phyloP scores from a whole-genome alignment of 371 early-diverging fungal genomes.

The Mortierella sp. region DNA sequence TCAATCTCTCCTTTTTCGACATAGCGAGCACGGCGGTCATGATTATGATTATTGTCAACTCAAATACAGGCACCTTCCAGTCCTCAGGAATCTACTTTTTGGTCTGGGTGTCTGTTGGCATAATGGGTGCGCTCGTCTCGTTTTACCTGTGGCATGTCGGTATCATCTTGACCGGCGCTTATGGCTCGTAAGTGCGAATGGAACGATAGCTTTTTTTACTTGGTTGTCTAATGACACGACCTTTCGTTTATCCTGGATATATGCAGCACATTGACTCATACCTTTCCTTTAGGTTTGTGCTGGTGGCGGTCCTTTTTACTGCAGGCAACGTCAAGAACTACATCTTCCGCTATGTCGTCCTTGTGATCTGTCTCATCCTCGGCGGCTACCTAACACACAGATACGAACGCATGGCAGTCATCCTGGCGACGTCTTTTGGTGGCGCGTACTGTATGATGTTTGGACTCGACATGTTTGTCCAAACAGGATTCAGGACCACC shows the following conservation, averaged over 20 bases:
- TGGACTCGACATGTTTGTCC: slow-evolving; percentile 71
- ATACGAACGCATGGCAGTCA: slow-evolving; percentile 52
- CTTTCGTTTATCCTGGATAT: no score
- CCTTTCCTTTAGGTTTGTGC: slow-evolving; percentile 32
- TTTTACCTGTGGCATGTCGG: slow-evolving; percentile 60
- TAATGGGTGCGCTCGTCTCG: slow-evolving; percentile 43
- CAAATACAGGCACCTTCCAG: slow-evolving; percentile 26
- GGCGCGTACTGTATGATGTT: slow-evolving; percentile 71
- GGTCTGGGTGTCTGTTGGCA: slow-evolving; percentile 52
- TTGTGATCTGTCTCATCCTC: slow-evolving; percentile 30
- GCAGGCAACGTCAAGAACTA: slow-evolving; percentile 32
- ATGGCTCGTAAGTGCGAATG: slow-evolving; percentile 41
- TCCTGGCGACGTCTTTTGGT: slow-evolving; percentile 62
- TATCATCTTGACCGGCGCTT: slow-evolving; percentile 57
- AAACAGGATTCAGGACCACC: slow-evolving; percentile 63
- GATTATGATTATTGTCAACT: slow-evolving; percentile 50
- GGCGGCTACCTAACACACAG: slow-evolving; percentile 43
- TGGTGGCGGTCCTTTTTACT: slow-evolving; percentile 46
- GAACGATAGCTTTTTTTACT: not conserved
- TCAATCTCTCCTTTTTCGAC: not conserved
- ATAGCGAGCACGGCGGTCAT: slow-evolving; percentile 58
- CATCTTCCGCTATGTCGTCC: slow-evolving; percentile 41
- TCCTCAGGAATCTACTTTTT: slow-evolving; percentile 51
- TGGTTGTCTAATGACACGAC: not conserved
- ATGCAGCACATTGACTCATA: not conserved